Base-by-base conservation (phyloP, 2,329 filamentous ascomycete genomes). In the Neofusicoccum parvum region DNA sequence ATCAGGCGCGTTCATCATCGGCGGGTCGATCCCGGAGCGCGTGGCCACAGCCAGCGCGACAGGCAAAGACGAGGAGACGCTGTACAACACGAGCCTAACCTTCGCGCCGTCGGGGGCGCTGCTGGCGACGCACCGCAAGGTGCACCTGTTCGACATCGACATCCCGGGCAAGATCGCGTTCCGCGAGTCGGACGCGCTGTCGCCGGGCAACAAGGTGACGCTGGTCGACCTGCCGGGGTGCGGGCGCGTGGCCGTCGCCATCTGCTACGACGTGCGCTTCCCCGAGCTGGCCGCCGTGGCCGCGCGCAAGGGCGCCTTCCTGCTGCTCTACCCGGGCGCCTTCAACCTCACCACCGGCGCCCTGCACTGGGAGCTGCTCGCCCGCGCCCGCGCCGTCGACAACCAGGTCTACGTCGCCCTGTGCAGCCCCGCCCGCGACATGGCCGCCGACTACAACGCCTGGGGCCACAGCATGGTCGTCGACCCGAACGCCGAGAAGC, bases 191-290 rank as follows among this genome's bases (percentile, higher is more conserved):
- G 94, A 97, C 68, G 92, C 97, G 45, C 85, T 99, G 39, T 90
- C 87, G 23, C 89, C 94, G 0, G 95, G 95, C 0, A 90, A 94
- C 80, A 89, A 92, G 74, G 80, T 97, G 67, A 97, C 94, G 0
- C 80, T 98, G 3, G 84, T 98, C 32, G 91, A 97, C 70, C 82
- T 97, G 36, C 92, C 94, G 3, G 92, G 91, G 69, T 97, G 96
- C 78, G 95, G 95, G 67, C 90, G 87, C 76, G 87, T 99, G 68
- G 93, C 87, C 4, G 82, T 99, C 3, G 94, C 92, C 37, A 98
- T 99, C 75, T 99, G 95, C 85, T 99, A 99, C 81, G 95, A 99
- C 79, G 88, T 99, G 64, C 92, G 95, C 46, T 99, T 99, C 82
- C 94, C 95, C 0, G 95, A 98, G 80, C 84, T 97, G 11, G 95